Percentiles rank a stretch among this genome's conserved stretches.
Conservation (phyloP, 352 stramenopile species). For the Pythium monospermum region DNA sequence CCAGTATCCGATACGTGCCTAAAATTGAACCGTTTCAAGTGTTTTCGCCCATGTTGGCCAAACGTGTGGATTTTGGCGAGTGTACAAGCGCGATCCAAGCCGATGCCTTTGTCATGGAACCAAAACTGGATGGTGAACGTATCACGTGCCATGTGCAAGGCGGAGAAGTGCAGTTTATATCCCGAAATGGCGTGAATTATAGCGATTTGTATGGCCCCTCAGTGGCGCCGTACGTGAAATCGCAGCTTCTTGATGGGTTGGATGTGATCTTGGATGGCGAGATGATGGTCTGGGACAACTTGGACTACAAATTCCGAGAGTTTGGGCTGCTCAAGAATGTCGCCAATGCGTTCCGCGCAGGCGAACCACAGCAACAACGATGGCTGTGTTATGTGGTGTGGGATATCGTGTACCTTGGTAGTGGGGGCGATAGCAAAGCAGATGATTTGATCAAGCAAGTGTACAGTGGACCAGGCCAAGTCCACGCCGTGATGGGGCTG, state of each 20-base stretch:
- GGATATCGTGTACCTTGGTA: constrained; percentile 80
- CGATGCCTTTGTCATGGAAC: constrained; percentile 77
- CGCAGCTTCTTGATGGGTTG: constrained; percentile 48
- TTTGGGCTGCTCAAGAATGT: constrained; percentile 83
- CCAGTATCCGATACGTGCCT: constrained; percentile 72
- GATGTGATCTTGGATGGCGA: constrained; percentile 83
- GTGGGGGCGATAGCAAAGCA: constrained; percentile 37
- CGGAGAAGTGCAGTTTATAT: constrained; percentile 73
- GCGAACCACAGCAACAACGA: constrained; percentile 48
- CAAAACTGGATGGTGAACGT: constrained; percentile 79
- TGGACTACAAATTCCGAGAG: constrained; percentile 65
- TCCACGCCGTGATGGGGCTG: constrained; percentile 69
- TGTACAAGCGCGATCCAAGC: constrained; percentile 66
- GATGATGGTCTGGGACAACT: constrained; percentile 88
- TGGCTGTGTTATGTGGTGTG: constrained; percentile 86
- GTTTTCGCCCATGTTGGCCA: constrained; percentile 84
- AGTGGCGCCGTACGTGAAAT: constrained; percentile 55
- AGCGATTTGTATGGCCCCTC: constrained; percentile 59
- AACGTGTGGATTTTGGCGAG: constrained; percentile 80
- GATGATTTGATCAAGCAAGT: constrained; percentile 58
- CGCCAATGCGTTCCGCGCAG: constrained; percentile 47
- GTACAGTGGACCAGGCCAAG: constrained; percentile 47
- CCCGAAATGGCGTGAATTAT: constrained; percentile 83
- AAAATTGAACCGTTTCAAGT: constrained; percentile 78
- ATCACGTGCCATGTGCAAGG: constrained; percentile 75